Conservation (phyloP, 1,284 basidiomycete species). For the Moesziomyces antarcticus region DNA sequence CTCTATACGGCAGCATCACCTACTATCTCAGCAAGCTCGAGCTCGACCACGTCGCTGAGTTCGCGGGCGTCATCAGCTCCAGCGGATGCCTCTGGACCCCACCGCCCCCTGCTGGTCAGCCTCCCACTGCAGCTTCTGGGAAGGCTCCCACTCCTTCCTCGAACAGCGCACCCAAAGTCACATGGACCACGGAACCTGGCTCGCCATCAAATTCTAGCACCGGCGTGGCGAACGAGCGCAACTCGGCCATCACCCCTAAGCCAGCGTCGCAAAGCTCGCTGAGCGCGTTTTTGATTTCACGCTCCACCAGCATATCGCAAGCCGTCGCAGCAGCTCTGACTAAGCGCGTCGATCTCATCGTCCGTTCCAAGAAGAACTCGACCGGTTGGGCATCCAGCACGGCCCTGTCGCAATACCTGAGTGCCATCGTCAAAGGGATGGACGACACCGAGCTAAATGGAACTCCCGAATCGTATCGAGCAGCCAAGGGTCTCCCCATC, state of each 20-base stretch:
- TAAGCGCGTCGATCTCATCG: conserved; percentile 54
- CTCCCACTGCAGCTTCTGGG: conserved; percentile 5
- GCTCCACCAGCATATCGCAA: conserved; percentile 46
- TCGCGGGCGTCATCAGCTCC: conserved; percentile 48
- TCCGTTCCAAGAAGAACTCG: conserved; percentile 32
- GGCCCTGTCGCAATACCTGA: conserved; percentile 50
- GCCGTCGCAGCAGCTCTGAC: conserved; percentile 54
- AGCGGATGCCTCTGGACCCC: conserved; percentile 59
- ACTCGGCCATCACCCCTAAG: background rate
- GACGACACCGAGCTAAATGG: conserved; percentile 24
- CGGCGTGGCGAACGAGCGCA: background rate
- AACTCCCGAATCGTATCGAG: conserved; percentile 34
- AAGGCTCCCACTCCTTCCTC: conserved; percentile 4
- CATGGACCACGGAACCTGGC: conserved; percentile 37
- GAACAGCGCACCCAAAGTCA: conserved; percentile 16
- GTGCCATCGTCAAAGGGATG: conserved; percentile 40
- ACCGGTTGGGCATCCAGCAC: conserved; percentile 48
- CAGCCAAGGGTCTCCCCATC: conserved; percentile 41
- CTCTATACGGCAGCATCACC: conserved; percentile 61
- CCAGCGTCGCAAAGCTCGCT: conserved; percentile 11
- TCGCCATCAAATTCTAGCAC: conserved; percentile 4
- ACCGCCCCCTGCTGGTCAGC: conserved; percentile 17
- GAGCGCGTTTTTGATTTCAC: conserved; percentile 39
- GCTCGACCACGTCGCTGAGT: conserved; percentile 50
- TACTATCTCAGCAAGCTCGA: conserved; percentile 59